These are phyloP conservation scores for Beauveria pseudobassiana DNA, from an alignment of 2,329 filamentous ascomycete species.

Conservation along the genomic window DNA sequence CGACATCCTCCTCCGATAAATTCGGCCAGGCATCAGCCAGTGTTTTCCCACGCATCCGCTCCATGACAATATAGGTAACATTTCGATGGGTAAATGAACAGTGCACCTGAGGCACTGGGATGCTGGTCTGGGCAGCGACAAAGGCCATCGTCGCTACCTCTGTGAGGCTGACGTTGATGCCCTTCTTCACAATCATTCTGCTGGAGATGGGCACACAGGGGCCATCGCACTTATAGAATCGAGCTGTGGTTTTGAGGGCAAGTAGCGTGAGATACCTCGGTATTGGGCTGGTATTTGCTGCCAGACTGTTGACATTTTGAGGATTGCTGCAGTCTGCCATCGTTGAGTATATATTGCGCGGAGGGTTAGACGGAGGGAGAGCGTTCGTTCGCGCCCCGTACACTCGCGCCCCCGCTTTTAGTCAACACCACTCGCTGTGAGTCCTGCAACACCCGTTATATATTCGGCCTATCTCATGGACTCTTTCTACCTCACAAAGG, in stretches of 20 bases:
- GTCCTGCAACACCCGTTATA: no score
- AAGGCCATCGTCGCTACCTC: conserved; percentile 25
- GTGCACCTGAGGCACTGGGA: conserved; percentile 23
- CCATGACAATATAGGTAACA: conserved; percentile 23
- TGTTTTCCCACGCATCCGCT: conserved; percentile 16
- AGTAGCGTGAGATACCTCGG: neutral
- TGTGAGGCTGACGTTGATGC: conserved; percentile 12
- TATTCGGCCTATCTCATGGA: no score
- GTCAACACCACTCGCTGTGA: no score
- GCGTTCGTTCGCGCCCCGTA: no score
- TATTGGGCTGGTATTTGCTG: neutral
- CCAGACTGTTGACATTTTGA: neutral
- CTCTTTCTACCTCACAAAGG: no score
- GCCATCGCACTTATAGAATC: neutral
- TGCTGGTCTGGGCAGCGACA: conserved; percentile 19
- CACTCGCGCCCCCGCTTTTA: no score
- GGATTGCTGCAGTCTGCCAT: no score
- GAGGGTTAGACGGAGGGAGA: no score
- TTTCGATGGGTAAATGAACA: conserved; percentile 15
- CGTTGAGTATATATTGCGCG: no score
- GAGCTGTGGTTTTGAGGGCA: conserved; percentile 1
- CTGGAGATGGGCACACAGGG: conserved; percentile 3
- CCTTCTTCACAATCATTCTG: conserved; percentile 1
- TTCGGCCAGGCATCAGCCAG: conserved; percentile 16
- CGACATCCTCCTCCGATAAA: conserved; percentile 20